Percentiles rank a stretch among this genome's conserved stretches.
phyloP scores from a whole-genome alignment of 169 alveolate genomes.

The Plasmodium inui region DNA sequence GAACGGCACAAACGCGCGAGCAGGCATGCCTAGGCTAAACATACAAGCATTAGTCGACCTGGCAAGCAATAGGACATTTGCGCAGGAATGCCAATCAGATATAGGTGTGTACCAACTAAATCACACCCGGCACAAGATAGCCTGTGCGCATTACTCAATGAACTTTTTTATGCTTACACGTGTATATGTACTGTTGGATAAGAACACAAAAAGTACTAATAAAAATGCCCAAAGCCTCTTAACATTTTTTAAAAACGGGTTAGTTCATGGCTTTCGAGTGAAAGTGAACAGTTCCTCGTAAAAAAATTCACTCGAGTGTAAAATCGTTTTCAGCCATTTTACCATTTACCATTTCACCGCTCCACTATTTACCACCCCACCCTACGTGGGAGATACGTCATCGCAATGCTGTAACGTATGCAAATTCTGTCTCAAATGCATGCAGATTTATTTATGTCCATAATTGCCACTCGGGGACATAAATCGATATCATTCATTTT shows the following conservation, averaged over 20 bases:
- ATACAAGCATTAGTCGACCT: not conserved
- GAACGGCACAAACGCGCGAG: not conserved
- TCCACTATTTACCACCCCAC: not conserved
- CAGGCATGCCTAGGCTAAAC: not conserved
- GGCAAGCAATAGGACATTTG: not conserved
- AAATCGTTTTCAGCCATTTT: not conserved
- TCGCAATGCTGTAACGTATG: not conserved
- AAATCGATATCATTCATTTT: not conserved
- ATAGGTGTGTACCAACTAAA: not conserved
- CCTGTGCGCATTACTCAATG: not conserved
- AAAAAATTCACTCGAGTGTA: not conserved
- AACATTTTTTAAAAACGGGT: not conserved
- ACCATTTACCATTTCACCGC: not conserved
- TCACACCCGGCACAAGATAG: not conserved
- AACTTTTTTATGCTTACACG: not conserved
- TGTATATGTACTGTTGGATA: not conserved
- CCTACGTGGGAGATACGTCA: not conserved
- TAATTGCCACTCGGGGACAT: not conserved
- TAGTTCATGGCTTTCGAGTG: not conserved
- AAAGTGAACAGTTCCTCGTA: not conserved
- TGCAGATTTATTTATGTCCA: not conserved
- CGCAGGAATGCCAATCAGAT: not conserved
- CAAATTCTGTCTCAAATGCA: slow-evolving; percentile 1
- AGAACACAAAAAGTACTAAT: not conserved
- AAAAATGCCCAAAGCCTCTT: not conserved